phyloP scores from a whole-genome alignment of 2,329 filamentous ascomycete species.

The Alternaria metachromatica region DNA sequence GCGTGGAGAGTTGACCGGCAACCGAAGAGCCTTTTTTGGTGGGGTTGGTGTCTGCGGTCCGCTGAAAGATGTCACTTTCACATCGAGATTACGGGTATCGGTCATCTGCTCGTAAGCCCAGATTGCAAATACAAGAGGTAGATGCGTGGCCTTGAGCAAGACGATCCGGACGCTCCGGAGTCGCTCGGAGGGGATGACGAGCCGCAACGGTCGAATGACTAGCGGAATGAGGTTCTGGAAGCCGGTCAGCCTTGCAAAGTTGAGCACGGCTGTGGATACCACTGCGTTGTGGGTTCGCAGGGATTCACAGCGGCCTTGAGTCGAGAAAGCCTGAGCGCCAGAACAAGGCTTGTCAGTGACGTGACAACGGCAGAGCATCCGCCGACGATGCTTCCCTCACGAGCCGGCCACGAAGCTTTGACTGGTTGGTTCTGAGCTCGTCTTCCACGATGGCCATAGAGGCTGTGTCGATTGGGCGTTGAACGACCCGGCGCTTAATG shows the following conservation, averaged over 20 bases:
- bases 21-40: conserved; percentile 35
- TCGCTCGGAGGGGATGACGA: conserved; percentile 69
- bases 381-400: conserved; percentile 4
- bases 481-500: conserved; percentile 43
- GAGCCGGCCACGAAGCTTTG: neutral
- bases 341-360: conserved; percentile 23
- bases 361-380: conserved; percentile 10
- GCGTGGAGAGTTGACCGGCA: conserved; percentile 44
- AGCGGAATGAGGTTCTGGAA: conserved; percentile 74
- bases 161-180: conserved; percentile 68
- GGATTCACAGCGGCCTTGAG: conserved; percentile 6
- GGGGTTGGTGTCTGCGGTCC: conserved; percentile 40
- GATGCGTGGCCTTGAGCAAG: conserved; percentile 65
- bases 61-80: conserved; percentile 35
- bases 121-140: conserved; percentile 74
- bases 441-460: conserved; percentile 18
- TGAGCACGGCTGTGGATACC: neutral
- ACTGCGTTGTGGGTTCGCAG: conserved; percentile 10
- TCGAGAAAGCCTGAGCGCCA: conserved; percentile 37
- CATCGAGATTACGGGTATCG: conserved; percentile 26
- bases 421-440: conserved; percentile 27
- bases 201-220: conserved; percentile 73
- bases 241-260: conserved; percentile 38
- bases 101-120: conserved; percentile 66
- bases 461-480: conserved; percentile 41